Conservation (phyloP, 164 flowering plant species). For the Santalum album region DNA sequence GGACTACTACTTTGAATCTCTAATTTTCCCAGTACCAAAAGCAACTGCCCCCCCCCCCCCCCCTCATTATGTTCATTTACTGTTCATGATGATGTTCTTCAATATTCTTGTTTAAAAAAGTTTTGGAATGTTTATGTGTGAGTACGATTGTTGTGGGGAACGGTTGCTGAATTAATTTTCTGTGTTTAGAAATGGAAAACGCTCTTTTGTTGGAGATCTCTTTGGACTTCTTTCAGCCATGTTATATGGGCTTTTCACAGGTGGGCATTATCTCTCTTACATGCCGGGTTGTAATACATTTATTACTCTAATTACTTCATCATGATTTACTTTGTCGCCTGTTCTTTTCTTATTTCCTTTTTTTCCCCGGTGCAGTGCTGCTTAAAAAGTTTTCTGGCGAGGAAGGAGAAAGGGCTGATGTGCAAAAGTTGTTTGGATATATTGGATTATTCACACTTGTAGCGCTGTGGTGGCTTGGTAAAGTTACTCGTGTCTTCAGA, state of each 20-base stretch:
- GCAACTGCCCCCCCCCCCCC: too few relatives aligned
- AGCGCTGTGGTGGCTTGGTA: constrained; percentile 99
- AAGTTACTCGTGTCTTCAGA: not conserved
- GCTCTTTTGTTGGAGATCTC: constrained; percentile 90
- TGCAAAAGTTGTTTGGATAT: constrained; percentile 94
- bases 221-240: constrained; percentile 96
- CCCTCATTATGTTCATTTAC: too few relatives aligned
- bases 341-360: too few relatives aligned
- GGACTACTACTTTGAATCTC: too few relatives aligned
- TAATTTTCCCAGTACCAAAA: too few relatives aligned
- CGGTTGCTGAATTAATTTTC: constrained; percentile 24
- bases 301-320: too few relatives aligned
- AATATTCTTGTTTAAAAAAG: too few relatives aligned
- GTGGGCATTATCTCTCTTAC: constrained; percentile 24
- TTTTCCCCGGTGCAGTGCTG: constrained; percentile 57
- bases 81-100: too few relatives aligned
- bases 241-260: constrained; percentile 89
- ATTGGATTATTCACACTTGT: constrained; percentile 90
- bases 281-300: not conserved
- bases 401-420: constrained; percentile 86
- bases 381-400: constrained; percentile 87
- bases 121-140: too few relatives aligned
- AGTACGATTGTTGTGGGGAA: too few relatives aligned
- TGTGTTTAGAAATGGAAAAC: constrained; percentile 63
- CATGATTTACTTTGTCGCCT: too few relatives aligned